A percentile compares a stretch with the other conserved stretches of the same genome.
Evolutionary conservation across 129 eudicot genomes (phyloP).

Genomic region (Sambucus nigra): DNA sequence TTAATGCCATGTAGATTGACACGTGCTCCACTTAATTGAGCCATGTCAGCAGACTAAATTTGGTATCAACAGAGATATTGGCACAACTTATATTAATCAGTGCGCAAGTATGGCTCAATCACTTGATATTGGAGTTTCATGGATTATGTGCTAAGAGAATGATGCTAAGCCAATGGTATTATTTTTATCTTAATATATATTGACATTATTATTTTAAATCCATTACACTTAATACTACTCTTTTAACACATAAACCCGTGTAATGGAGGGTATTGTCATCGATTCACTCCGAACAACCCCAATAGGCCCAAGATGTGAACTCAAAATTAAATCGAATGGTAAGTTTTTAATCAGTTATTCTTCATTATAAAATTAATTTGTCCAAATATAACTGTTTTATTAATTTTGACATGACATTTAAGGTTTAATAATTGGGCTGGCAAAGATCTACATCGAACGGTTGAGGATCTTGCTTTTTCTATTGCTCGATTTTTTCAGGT

Average conservation of each 20-base stretch:
- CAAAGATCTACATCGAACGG: slow-evolving; percentile 37
- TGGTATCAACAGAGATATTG: no score
- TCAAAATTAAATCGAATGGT: slow-evolving; percentile 87
- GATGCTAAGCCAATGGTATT: slow-evolving; percentile 58
- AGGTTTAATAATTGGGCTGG: slow-evolving; percentile 73
- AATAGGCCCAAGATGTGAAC: slow-evolving; percentile 85
- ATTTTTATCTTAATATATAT: neutral
- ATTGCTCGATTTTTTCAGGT: slow-evolving; percentile 63
- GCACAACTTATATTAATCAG: slow-evolving; percentile 43
- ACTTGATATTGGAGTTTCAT: slow-evolving; percentile 55
- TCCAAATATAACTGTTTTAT: neutral
- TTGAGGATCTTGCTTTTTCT: slow-evolving; percentile 60
- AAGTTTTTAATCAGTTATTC: neutral
- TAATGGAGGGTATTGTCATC: slow-evolving; percentile 70
- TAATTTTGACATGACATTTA: neutral
- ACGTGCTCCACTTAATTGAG: no score
- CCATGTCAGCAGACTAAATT: no score
- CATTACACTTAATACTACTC: neutral
- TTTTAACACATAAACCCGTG: slow-evolving; percentile 45
- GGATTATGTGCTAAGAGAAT: slow-evolving; percentile 68
- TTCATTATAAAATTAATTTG: neutral
- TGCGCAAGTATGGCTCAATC: slow-evolving; percentile 56
- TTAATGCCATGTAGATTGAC: no score
- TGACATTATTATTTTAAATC: neutral
- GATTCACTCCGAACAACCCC: slow-evolving; percentile 43